These are phyloP conservation scores for Russula abietina DNA, from an alignment of 768 basidiomycete species.

Conservation along the genomic window DNA sequence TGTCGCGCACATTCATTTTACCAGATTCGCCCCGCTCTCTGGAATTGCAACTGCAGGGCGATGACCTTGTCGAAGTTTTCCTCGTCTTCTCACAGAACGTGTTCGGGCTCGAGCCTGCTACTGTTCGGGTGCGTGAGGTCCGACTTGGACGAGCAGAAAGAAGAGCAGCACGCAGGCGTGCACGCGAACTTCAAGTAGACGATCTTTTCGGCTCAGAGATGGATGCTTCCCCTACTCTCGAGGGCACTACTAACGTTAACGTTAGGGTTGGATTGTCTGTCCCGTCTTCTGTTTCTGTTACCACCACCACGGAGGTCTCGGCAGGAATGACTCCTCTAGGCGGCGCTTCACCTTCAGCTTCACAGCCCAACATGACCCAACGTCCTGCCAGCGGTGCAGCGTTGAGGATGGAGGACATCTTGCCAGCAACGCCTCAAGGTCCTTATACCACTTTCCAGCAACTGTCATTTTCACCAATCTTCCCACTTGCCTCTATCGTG, in stretches of 20 bases:
- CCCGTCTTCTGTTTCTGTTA: conserved; percentile 40
- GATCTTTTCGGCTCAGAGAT: conserved; percentile 43
- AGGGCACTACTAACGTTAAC: conserved; percentile 37
- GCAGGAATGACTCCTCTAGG: conserved; percentile 34
- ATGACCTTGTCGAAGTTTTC: conserved; percentile 89
- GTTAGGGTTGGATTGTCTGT: conserved; percentile 53
- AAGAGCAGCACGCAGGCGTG: conserved; percentile 73
- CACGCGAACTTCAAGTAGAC: conserved; percentile 54
- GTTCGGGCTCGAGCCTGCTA: conserved; percentile 88
- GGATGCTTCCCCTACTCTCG: conserved; percentile 42
- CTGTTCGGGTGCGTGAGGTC: conserved; percentile 90
- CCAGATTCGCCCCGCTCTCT: conserved; percentile 85
- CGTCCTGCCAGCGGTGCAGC: conserved; percentile 29
- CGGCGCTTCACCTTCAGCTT: conserved; percentile 19
- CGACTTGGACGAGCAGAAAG: conserved; percentile 85
- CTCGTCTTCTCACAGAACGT: conserved; percentile 88
- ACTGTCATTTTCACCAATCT: conserved; percentile 74
- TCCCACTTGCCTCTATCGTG: conserved; percentile 83
- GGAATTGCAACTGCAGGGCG: conserved; percentile 85
- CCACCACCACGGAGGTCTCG: conserved; percentile 35
- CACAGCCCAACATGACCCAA: conserved; percentile 27
- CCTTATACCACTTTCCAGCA: conserved; percentile 93
- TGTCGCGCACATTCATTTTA: conserved; percentile 89
- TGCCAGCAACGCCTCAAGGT: conserved; percentile 62
- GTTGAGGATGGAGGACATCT: conserved; percentile 57